Percentiles rank a stretch among this genome's conserved stretches.
These are phyloP conservation scores for Ceratocystis colombiana DNA, from an alignment of 2,329 filamentous ascomycete genomes.

Conservation along the genomic window DNA sequence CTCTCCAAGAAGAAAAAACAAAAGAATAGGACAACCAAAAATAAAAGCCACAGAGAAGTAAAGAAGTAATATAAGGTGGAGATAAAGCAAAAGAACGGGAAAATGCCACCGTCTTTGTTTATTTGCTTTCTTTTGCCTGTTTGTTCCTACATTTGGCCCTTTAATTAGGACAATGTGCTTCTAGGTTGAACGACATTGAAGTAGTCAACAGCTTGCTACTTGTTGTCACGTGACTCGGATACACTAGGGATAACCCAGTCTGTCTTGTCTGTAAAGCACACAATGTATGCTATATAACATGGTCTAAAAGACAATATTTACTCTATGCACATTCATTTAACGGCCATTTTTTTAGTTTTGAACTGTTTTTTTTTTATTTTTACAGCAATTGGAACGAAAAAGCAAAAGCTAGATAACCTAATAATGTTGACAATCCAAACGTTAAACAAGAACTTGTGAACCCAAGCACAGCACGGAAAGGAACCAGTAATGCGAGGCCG, in stretches of 20 bases:
- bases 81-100: neutral
- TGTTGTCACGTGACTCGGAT: neutral
- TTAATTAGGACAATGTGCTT: neutral
- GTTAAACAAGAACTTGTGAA: slow-evolving; percentile 19
- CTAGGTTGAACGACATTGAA: neutral
- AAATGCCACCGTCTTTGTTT: neutral
- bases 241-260: neutral
- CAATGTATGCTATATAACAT: no score
- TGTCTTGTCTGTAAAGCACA: neutral
- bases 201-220: neutral
- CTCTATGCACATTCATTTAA: neutral
- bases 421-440: slow-evolving; percentile 21
- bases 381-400: slow-evolving; percentile 16
- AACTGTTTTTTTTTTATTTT: slow-evolving; percentile 20
- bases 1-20: neutral
- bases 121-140: neutral
- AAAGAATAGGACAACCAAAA: neutral
- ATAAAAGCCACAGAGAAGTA: neutral
- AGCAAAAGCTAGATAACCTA: slow-evolving; percentile 15
- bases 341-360: neutral
- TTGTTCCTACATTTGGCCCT: neutral
- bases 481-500: slow-evolving; percentile 20
- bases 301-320: no score
- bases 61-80: neutral
- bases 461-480: slow-evolving; percentile 20